These are phyloP conservation scores for Starmerella potacharoeniae DNA, from an alignment of 805 yeast genomes.

Conservation along the genomic window DNA sequence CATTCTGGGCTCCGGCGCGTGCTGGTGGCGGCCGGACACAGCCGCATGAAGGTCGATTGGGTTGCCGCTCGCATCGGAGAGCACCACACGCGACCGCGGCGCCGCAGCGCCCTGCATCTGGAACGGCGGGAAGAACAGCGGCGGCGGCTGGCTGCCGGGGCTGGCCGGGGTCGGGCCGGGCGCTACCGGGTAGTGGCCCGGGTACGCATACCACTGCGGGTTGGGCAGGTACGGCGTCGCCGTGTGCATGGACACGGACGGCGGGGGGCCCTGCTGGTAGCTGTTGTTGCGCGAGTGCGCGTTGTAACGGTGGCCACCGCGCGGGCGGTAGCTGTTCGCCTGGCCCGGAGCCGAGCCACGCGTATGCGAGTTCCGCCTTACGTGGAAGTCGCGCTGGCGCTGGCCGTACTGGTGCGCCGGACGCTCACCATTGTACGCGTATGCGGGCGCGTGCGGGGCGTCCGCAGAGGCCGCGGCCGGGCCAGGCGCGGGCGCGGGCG, in stretches of 20 bases:
- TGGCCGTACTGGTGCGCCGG: background rate
- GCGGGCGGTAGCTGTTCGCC: background rate
- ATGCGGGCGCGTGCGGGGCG: background rate
- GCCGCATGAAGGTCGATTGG: conserved; percentile 6
- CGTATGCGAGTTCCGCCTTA: background rate
- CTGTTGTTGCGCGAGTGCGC: conserved; percentile 6
- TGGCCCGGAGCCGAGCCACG: background rate
- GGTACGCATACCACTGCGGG: background rate
- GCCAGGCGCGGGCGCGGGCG: background rate
- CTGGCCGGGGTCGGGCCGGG: background rate
- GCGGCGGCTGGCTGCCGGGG: background rate
- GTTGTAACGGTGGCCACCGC: conserved; percentile 1
- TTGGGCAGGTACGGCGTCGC: background rate
- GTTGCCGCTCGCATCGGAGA: conserved; percentile 15
- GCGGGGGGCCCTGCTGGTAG: background rate
- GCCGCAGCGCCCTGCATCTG: background rate
- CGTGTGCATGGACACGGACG: background rate
- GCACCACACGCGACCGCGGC: conserved; percentile 4
- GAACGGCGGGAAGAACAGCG: background rate
- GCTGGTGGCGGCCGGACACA: background rate
- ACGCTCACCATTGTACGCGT: too few relatives aligned
- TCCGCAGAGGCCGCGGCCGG: background rate
- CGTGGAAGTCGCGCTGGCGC: background rate
- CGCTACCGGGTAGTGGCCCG: background rate
- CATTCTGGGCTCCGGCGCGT: background rate